A percentile compares a stretch with the other conserved stretches of the same genome.
Evolutionary conservation across 202 grass and related monocot species (phyloP).

Genomic region (Schoenoplectus tabernaemontani): DNA sequence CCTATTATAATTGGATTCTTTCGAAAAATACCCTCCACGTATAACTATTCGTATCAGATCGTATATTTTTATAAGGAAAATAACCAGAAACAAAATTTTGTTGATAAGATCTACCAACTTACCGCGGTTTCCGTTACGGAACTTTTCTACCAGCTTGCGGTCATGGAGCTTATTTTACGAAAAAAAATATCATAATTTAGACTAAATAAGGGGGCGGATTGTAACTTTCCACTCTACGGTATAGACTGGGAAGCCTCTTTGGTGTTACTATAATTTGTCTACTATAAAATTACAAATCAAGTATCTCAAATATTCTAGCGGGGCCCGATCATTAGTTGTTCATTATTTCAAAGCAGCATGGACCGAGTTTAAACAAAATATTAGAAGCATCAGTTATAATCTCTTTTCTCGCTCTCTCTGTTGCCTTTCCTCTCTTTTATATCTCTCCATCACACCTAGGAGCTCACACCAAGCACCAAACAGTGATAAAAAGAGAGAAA

Average conservation of each 20-base stretch:
- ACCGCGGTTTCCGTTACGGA: neutral
- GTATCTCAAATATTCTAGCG: neutral
- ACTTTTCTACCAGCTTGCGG: neutral
- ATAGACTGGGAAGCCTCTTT: neutral
- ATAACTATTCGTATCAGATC: neutral
- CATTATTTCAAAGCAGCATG: neutral
- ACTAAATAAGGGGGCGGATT: neutral
- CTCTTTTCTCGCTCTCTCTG: conserved; percentile 14
- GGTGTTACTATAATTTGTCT: neutral
- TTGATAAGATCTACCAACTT: neutral
- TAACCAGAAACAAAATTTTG: neutral
- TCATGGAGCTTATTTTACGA: neutral
- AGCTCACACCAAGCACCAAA: conserved; percentile 18
- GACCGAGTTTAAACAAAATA: neutral
- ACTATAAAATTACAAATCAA: neutral
- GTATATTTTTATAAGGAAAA: neutral
- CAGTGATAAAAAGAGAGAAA: conserved; percentile 6
- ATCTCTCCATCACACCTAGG: conserved; percentile 10
- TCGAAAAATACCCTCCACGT: neutral
- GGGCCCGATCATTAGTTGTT: neutral
- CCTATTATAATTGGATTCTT: neutral
- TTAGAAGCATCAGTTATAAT: neutral
- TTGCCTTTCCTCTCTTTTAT: conserved; percentile 9
- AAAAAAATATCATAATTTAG: conserved; percentile 3
- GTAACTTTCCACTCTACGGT: neutral